Evolutionary conservation across 2,329 filamentous ascomycete genomes (phyloP).

Genomic region (Colletotrichum somersetense): DNA sequence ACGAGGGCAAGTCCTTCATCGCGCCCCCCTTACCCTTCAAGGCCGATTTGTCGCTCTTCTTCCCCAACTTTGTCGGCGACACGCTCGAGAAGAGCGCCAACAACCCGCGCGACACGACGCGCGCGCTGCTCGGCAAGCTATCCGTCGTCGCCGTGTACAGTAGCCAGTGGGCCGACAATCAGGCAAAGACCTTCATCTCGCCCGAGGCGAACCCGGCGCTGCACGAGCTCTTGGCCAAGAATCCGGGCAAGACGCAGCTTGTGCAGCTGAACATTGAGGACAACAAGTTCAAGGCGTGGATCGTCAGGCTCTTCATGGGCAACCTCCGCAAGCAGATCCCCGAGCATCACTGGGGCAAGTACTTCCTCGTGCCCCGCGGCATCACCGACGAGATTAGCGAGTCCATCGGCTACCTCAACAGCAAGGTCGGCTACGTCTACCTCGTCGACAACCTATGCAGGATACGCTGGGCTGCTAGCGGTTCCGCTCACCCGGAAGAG

Average conservation of each 20-base stretch:
- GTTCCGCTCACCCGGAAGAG: slow-evolving; percentile 74
- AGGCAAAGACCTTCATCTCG: slow-evolving; percentile 79
- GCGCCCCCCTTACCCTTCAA: slow-evolving; percentile 88
- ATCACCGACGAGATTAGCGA: slow-evolving; percentile 73
- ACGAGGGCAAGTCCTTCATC: slow-evolving; percentile 93
- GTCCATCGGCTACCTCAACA: slow-evolving; percentile 80
- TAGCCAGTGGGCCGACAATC: slow-evolving; percentile 86
- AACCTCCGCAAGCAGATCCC: slow-evolving; percentile 64
- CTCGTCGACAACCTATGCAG: slow-evolving; percentile 87
- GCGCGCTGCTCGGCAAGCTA: slow-evolving; percentile 77
- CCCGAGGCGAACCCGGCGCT: slow-evolving; percentile 77
- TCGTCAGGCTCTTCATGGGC: slow-evolving; percentile 69
- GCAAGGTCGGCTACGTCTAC: slow-evolving; percentile 94
- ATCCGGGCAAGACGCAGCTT: slow-evolving; percentile 70
- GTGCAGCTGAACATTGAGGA: slow-evolving; percentile 93
- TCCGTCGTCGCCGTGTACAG: slow-evolving; percentile 86
- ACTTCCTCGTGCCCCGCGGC: slow-evolving; percentile 71
- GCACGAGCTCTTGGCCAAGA: slow-evolving; percentile 68
- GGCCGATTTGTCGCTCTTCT: slow-evolving; percentile 85
- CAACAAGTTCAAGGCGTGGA: slow-evolving; percentile 74
- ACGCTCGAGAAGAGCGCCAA: slow-evolving; percentile 74
- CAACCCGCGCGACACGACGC: slow-evolving; percentile 77
- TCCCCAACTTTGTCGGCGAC: slow-evolving; percentile 89
- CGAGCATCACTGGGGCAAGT: slow-evolving; percentile 68
- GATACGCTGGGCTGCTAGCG: slow-evolving; percentile 95